Conservation (phyloP, 805 yeast species). For the Suhomyces canberraensis region DNA sequence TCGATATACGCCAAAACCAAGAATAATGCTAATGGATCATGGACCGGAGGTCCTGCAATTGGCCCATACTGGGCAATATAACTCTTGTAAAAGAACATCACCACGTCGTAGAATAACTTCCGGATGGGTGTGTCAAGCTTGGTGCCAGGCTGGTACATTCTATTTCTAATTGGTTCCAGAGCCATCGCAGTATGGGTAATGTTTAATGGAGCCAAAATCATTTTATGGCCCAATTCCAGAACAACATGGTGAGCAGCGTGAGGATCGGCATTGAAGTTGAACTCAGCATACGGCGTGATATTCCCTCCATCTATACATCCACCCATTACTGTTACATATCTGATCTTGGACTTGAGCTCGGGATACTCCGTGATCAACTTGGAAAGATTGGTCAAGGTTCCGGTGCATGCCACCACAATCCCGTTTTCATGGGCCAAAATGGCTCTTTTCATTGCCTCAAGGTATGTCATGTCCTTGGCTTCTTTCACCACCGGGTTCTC, state of each 20-base stretch:
- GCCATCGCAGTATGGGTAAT: slow-evolving; percentile 67
- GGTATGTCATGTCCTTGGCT: slow-evolving; percentile 22
- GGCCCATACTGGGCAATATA: slow-evolving; percentile 14
- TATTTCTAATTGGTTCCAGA: slow-evolving; percentile 17
- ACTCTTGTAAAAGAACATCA: slow-evolving; percentile 18
- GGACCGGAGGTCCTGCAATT: slow-evolving; percentile 66
- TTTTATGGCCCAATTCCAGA: slow-evolving; percentile 46
- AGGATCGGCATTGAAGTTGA: slow-evolving; percentile 74
- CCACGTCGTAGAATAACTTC: slow-evolving; percentile 19
- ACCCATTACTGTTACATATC: slow-evolving; percentile 70
- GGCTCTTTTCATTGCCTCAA: slow-evolving; percentile 41
- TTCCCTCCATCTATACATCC: slow-evolving; percentile 59
- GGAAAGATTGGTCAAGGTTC: slow-evolving; percentile 74
- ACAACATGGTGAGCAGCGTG: slow-evolving; percentile 64
- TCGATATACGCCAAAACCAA: slow-evolving; percentile 49
- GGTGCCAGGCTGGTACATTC: slow-evolving; percentile 16
- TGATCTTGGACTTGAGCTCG: slow-evolving; percentile 45
- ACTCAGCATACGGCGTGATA: slow-evolving; percentile 58
- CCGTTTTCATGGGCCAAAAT: slow-evolving; percentile 43
- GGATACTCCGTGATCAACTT: slow-evolving; percentile 55
- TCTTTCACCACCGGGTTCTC: slow-evolving; percentile 41
- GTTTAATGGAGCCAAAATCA: slow-evolving; percentile 62
- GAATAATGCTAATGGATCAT: slow-evolving; percentile 73
- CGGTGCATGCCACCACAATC: slow-evolving; percentile 67
- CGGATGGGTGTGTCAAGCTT: slow-evolving; percentile 42